phyloP scores from a whole-genome alignment of 352 stramenopile species.

The Phytophthora pluvialis region DNA sequence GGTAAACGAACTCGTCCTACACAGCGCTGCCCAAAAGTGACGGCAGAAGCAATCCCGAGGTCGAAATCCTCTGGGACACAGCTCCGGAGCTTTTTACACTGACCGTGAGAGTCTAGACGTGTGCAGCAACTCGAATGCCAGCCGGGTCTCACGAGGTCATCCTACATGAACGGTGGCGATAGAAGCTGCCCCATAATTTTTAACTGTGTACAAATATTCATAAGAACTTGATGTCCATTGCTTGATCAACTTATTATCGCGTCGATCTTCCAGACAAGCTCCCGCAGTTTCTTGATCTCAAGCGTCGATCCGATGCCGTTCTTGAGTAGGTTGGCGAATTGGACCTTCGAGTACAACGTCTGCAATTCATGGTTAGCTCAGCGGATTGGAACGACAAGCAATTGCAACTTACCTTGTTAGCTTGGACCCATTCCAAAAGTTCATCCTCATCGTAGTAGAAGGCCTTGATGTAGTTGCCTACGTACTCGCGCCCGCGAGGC shows the following conservation, averaged over 20 bases:
- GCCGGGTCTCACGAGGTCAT: conserved; percentile 18
- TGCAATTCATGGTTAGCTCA: conserved; percentile 27
- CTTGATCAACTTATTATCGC: conserved; percentile 47
- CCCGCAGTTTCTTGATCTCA: conserved; percentile 57
- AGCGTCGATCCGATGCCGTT: conserved; percentile 66
- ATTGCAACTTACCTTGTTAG: conserved; percentile 62
- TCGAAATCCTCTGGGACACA: conserved; percentile 4
- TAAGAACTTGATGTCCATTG: conserved; percentile 27
- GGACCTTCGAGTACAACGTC: conserved; percentile 61
- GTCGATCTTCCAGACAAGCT: conserved; percentile 72
- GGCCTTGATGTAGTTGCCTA: conserved; percentile 89
- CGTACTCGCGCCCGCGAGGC: conserved; percentile 62
- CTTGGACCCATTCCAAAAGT: conserved; percentile 81
- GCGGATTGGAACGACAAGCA: background rate
- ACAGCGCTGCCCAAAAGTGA: conserved; percentile 1
- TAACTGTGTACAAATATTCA: conserved; percentile 50
- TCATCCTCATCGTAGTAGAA: conserved; percentile 91
- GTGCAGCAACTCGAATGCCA: conserved; percentile 1
- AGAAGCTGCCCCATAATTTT: conserved; percentile 41
- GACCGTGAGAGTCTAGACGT: conserved; percentile 2
- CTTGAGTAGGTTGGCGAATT: conserved; percentile 71
- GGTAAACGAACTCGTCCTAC: conserved; percentile 25
- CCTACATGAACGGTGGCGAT: conserved; percentile 35
- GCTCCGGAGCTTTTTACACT: conserved; percentile 6
- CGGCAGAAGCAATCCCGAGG: conserved; percentile 1